Conservation (phyloP, 305 asterid genomes). For the Fraxinus albicans region DNA sequence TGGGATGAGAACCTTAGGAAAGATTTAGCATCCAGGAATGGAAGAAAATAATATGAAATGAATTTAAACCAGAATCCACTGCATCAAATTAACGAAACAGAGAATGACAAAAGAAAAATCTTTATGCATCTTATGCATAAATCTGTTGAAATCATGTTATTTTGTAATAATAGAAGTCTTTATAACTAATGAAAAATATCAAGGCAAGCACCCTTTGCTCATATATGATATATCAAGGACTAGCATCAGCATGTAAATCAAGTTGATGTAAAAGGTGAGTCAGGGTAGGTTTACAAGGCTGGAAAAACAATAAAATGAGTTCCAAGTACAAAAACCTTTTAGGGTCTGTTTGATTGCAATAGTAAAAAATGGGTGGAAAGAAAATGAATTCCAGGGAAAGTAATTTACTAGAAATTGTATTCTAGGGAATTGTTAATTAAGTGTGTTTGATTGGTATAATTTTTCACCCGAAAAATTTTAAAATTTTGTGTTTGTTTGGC, state of each 20-base stretch:
- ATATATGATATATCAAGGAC: conserved; percentile 4
- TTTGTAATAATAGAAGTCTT: not conserved
- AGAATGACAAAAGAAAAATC: not conserved
- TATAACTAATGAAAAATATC: not conserved
- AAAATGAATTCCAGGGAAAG: no score
- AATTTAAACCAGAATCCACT: conserved; percentile 5
- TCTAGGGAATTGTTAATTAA: no score
- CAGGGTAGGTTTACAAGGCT: conserved; percentile 1
- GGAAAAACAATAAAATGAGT: conserved; percentile 14
- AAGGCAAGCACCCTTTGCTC: not conserved
- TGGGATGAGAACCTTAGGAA: not conserved
- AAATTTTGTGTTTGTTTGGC: no score
- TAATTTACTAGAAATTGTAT: no score
- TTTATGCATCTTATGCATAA: conserved; percentile 12
- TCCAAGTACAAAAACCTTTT: not conserved
- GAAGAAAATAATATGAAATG: not conserved
- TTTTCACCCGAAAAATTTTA: no score
- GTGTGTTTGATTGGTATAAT: no score
- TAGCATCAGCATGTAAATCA: conserved; percentile 10
- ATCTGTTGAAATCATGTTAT: not conserved
- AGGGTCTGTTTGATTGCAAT: no score
- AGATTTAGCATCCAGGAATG: conserved; percentile 1
- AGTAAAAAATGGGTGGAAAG: no score
- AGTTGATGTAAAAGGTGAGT: not conserved
- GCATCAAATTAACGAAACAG: not conserved